Base-by-base conservation (phyloP, 176 grass and related monocot species). In the Oryza meridionalis region DNA sequence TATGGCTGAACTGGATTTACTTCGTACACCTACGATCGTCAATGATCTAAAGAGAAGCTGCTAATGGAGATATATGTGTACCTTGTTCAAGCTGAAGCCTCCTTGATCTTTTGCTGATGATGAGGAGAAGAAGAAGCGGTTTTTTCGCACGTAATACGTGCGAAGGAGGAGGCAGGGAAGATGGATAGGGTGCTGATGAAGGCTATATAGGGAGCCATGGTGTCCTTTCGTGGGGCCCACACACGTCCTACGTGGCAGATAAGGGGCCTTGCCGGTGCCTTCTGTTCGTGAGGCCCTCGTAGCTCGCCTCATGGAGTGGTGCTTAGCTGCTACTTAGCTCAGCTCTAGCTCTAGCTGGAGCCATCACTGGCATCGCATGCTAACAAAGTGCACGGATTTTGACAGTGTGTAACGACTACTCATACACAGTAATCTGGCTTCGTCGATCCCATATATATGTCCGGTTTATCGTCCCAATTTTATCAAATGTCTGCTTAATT, bases 121-220 rank as follows among this genome's bases (percentile, higher is more conserved):
- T 6, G 58, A 64, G 19, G 64, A 32, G 40, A 27, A 29, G 42
- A 76, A 25, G 8, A 6, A 38, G 37, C 8, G 9, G 37, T 42
- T n/a, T 25, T 35, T 25, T 44, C 53, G 74, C 74, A 65, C 79
- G 72, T 73, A 33, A 84, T 58, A 90, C 61, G 81, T 75, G 80
- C 82, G 89, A 77, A 77, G 77, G 66, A 67, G 35, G 68, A 50
- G 88, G 42, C 53, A 58, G 70, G 70, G 35, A 9, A 1, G 75
- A 1, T 70, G 64, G 89, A 91, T 89, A 91, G 78, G 81, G 43
- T 24, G 72, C 15, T 24, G 81, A 81, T 3, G 76, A 69, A 66
- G 82, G 73, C 81, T 89, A 89, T 87, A 93, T 81, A 91, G 81
- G 81, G 89, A 91, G 65, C 81, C 64, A 83, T 11, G 65, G 13